Conservation (phyloP, 2,329 filamentous ascomycete species). For the Cladosporium sp. region DNA sequence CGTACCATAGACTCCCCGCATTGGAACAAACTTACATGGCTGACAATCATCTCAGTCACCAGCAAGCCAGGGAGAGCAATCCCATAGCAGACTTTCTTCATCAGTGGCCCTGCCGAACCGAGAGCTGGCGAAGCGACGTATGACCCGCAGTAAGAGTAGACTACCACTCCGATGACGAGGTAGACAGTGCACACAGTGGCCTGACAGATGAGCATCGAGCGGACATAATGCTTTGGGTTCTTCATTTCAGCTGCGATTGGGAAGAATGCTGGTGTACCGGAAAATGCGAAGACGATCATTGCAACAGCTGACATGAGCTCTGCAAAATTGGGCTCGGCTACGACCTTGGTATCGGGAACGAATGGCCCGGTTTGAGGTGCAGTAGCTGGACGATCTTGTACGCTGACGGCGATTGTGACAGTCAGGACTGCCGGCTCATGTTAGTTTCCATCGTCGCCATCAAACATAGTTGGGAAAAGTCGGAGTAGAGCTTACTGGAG, state of each 20-base stretch:
- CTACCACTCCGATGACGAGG: conserved; percentile 55
- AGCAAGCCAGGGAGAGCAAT: conserved; percentile 54
- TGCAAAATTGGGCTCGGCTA: conserved; percentile 55
- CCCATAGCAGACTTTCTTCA: conserved; percentile 61
- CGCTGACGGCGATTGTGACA: conserved; percentile 51
- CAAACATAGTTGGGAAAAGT: background rate
- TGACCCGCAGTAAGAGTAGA: conserved; percentile 59
- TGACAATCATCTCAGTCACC: conserved; percentile 29
- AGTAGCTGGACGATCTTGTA: conserved; percentile 55
- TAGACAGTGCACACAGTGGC: conserved; percentile 54
- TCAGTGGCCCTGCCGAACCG: conserved; percentile 54
- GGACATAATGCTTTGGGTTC: conserved; percentile 55
- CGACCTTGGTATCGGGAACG: conserved; percentile 55
- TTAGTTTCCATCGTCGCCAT: background rate
- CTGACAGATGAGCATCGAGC: conserved; percentile 58
- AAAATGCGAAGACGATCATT: conserved; percentile 58
- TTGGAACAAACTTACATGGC: conserved; percentile 9
- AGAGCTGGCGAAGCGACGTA: conserved; percentile 61
- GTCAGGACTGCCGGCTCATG: conserved; percentile 35
- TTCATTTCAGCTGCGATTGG: conserved; percentile 64
- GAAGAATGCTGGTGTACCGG: conserved; percentile 59
- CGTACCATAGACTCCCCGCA: too few relatives aligned
- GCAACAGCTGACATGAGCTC: conserved; percentile 52
- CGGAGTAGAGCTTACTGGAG: background rate
- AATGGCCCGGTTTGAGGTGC: conserved; percentile 57